Conservation (phyloP, 208 protist species). For the Trypanosoma avium region DNA sequence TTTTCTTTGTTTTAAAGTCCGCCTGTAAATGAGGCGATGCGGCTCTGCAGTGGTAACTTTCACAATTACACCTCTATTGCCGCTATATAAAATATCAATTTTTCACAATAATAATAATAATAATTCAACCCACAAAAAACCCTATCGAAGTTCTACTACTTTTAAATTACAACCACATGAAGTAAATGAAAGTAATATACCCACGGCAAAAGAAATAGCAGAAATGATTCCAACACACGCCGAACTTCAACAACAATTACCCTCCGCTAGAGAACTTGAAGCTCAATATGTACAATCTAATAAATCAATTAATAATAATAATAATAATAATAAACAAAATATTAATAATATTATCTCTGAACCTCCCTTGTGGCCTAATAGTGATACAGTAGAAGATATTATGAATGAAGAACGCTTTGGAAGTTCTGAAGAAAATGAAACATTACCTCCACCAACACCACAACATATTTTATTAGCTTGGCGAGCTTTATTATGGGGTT, state of each 20-base stretch:
- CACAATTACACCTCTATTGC: neutral
- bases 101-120: too few relatives aligned
- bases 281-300: conserved; percentile 33
- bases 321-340: neutral
- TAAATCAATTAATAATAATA: neutral
- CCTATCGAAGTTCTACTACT: conserved; percentile 35
- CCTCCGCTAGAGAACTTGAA: conserved; percentile 58
- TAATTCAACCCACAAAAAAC: neutral
- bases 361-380: conserved; percentile 23
- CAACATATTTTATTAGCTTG: conserved; percentile 73
- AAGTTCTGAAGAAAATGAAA: conserved; percentile 8
- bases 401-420: conserved; percentile 30
- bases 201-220: conserved; percentile 50
- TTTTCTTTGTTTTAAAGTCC: too few relatives aligned
- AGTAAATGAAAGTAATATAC: conserved; percentile 69
- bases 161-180: conserved; percentile 49
- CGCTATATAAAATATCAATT: too few relatives aligned
- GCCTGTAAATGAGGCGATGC: conserved; percentile 7
- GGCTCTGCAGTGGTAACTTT: neutral
- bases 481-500: conserved; percentile 66
- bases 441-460: conserved; percentile 9
- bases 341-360: neutral
- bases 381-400: conserved; percentile 28
- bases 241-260: conserved; percentile 57
- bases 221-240: conserved; percentile 49